phyloP scores from a whole-genome alignment of 2,329 filamentous ascomycete species.

The Fusarium nodosum region DNA sequence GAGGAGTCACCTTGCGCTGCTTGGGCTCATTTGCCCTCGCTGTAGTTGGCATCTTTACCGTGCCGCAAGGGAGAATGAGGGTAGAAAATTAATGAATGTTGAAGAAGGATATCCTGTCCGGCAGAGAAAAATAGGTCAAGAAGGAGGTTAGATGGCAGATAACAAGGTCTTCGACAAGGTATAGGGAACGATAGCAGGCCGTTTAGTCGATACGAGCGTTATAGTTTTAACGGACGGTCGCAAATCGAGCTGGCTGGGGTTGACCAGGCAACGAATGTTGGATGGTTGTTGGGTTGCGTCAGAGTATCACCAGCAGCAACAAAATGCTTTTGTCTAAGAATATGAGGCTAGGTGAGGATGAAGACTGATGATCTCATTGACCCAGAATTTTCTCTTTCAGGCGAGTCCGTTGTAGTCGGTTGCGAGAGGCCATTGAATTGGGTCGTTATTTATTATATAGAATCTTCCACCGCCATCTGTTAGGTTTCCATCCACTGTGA shows the following conservation, averaged over 20 bases:
- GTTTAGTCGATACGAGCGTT: constrained; percentile 26
- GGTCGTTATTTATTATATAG: constrained; percentile 30
- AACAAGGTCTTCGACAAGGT: constrained; percentile 19
- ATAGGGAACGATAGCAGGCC: constrained; percentile 1
- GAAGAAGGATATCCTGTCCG: constrained; percentile 40
- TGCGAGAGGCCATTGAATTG: constrained; percentile 7
- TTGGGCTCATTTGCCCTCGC: constrained; percentile 53
- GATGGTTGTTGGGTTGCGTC: constrained; percentile 36
- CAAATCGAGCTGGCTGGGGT: constrained; percentile 41
- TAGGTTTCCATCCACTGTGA: constrained; percentile 12
- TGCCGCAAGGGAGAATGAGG: constrained; percentile 18
- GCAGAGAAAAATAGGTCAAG: constrained; percentile 19
- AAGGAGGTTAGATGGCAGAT: constrained; percentile 13
- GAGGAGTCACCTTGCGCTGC: constrained; percentile 69
- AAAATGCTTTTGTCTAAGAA: constrained; percentile 26
- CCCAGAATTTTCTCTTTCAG: background rate
- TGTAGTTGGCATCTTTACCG: constrained; percentile 51
- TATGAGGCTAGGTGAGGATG: constrained; percentile 12
- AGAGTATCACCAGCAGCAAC: constrained; percentile 46
- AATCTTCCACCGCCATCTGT: constrained; percentile 31
- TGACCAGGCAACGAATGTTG: constrained; percentile 48
- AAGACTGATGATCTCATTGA: constrained; percentile 31
- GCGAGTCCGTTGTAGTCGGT: constrained; percentile 1
- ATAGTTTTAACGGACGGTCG: constrained; percentile 36
- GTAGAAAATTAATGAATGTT: constrained; percentile 27